Base-by-base conservation (phyloP, 257 asterid genomes). In the Scutellaria galericulata region DNA sequence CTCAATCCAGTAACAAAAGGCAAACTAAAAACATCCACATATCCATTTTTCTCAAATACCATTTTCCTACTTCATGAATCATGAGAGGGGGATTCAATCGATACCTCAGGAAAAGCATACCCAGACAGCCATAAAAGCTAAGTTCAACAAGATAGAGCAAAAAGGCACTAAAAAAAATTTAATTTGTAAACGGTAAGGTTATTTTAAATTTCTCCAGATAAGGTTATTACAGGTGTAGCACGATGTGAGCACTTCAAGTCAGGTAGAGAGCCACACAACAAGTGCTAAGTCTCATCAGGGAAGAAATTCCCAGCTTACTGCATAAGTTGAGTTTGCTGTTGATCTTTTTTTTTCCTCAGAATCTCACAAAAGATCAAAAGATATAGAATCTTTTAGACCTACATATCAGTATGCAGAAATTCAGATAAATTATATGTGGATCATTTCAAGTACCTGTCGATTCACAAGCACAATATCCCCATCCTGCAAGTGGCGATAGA, bases 391-490 rank as follows among this genome's bases (percentile, higher is more conserved):
- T 48, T 47, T 47, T 51, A 40, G 45, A 44, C 45, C 74, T 7
- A 46, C 2, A 57, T 56, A 54, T 12, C 42, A 65, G 40, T 52
- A 66, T 9, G 71, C 52, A 73, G 66, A 61, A 46, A 41, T 56
- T 50, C 31, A 66, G 37, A 63, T 54, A 41, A 64, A 46, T 10
- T 54, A 45, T 53, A 65, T 71, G 47, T 71, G 47, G 73, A 70
- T 60, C 68, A 61, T 46, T 79, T 67, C 35, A 60, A 51, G 50
- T 77, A 94, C 99, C 96, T 94, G 99, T 31, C 99, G 87, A 84
- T 95, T 95, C 53, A 91, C 98, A 77, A 95, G 97, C 73, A 95
- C 99, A 68, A 95, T 83, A 81, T 95, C 99, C 58, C 99, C 99
- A 85, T 95, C 99, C 79, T 83, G 93, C 88, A 95, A 80, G 86